Base-by-base conservation (phyloP, 2,329 filamentous ascomycete species). In the Aspergillus uvarum region DNA sequence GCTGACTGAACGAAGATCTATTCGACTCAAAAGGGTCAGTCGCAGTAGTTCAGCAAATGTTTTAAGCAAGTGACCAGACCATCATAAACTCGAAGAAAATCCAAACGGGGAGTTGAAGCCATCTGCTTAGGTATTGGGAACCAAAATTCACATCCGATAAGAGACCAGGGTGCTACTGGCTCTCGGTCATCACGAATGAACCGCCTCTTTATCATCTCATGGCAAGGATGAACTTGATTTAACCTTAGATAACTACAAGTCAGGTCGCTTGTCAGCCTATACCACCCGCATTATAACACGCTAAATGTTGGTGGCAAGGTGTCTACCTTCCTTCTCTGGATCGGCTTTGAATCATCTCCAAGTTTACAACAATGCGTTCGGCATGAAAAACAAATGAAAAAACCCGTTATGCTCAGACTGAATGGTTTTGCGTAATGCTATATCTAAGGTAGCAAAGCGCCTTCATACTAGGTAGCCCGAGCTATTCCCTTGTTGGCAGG, bases 401-500 rank as follows among this genome's bases (percentile, higher is more conserved):
- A 1, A 0, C 14, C 16, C 16, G 4, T 3, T 5, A 42, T 16
- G 16, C 16, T 42, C 16, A 19, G 26, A 8, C 0, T 29, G 26
- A 29, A 8, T 29, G 26, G 8, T 29, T 8, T 29, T 10, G 26
- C 8, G 26, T 29, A 7, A 29, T 29, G 7, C 26, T 29, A 44
- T 44, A 16, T 10, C 38, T 19, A 44, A 19, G 38, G 16, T 19
- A 16, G 38, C 16, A 8, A 44, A 44, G 16, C 38, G 38, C 16
- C 38, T 44, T 16, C 14, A 44, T 44, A 8, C 12, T 35, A 12
- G 14, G 12, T 35, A 16, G 32, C 32, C 32, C 6, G 38, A 44
- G 38, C 38, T 44, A 26, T 26, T 32, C 67, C 63, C 2, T 3
- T 56, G 63, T 19, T 48, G 59, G 68, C 59, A 70, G 65, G 61